Evolutionary conservation across 2,329 filamentous ascomycete genomes (phyloP).

Genomic region (Calcarisporium arbuscula): DNA sequence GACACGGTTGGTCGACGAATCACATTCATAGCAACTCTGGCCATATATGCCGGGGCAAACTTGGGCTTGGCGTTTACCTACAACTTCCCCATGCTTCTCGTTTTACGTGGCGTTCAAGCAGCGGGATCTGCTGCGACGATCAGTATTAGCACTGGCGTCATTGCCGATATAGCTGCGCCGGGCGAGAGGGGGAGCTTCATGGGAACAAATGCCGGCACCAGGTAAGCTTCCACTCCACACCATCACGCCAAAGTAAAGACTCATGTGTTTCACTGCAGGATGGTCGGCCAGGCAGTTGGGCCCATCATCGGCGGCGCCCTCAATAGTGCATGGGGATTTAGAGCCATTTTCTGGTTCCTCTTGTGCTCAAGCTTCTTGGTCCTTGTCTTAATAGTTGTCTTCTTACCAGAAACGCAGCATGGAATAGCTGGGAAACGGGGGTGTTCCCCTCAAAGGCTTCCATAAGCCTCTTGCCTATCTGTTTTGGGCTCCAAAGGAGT

Average conservation of each 20-base stretch:
- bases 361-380: conserved; percentile 15
- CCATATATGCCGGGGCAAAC: conserved; percentile 40
- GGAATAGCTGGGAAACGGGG: conserved; percentile 21
- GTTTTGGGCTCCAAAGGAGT: not conserved
- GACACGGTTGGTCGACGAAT: conserved; percentile 39
- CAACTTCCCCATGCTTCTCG: conserved; percentile 35
- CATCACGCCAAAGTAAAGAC: too few relatives aligned
- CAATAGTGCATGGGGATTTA: conserved; percentile 19
- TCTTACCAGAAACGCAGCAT: conserved; percentile 22
- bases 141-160: conserved; percentile 17
- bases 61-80: conserved; percentile 37
- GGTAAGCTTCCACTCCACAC: conserved; percentile 7
- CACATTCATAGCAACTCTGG: conserved; percentile 38
- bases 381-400: conserved; percentile 15
- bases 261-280: too few relatives aligned
- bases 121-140: conserved; percentile 15
- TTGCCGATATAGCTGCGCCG: conserved; percentile 15
- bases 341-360: conserved; percentile 24
- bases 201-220: conserved; percentile 12
- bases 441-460: conserved; percentile 15
- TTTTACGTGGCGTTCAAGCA: conserved; percentile 27
- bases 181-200: conserved; percentile 15
- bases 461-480: conserved; percentile 17
- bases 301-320: conserved; percentile 26
- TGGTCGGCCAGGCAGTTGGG: conserved; percentile 22